These are phyloP conservation scores for Capronia epimyces DNA, from an alignment of 2,329 filamentous ascomycete species.

Conservation along the genomic window DNA sequence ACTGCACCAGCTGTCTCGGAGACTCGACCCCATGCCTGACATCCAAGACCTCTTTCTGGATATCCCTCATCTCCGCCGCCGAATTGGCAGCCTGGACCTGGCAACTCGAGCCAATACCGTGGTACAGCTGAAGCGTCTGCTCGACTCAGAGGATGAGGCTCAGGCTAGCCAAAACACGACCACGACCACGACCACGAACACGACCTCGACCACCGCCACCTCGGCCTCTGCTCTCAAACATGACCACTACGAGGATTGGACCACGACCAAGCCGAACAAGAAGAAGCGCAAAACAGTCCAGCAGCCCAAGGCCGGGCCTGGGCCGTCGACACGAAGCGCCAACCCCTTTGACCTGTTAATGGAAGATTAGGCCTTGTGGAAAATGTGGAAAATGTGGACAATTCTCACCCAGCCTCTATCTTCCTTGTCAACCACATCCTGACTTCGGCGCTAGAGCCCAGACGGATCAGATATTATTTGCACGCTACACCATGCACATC, in stretches of 20 bases:
- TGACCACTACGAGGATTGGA: constrained; percentile 1
- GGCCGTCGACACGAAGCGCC: not conserved
- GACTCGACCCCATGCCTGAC: constrained; percentile 13
- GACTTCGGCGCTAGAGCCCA: too few species aligned
- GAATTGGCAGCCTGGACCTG: not conserved
- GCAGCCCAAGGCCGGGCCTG: not conserved
- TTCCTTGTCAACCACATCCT: too few species aligned
- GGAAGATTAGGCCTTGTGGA: constrained; percentile 7
- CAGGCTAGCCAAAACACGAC: not conserved
- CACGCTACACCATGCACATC: too few species aligned
- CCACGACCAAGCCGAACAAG: constrained; percentile 2
- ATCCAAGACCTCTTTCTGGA: constrained; percentile 23
- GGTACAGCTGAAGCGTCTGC: not conserved
- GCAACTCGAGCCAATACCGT: constrained; percentile 2
- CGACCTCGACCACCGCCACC: too few species aligned
- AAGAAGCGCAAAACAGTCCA: constrained; percentile 8
- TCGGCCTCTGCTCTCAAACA: not conserved
- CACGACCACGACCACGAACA: too few species aligned
- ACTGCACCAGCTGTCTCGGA: not conserved
- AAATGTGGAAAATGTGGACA: too few species aligned
- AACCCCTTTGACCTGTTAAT: constrained; percentile 13
- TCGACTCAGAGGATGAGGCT: not conserved
- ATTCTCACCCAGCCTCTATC: too few species aligned
- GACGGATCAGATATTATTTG: too few species aligned
- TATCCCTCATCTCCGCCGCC: constrained; percentile 8